Evolutionary conservation across 2,329 filamentous ascomycete genomes (phyloP), one percentile per base, ranked within the genome.

Genomic region (Spiromastix sp.): DNA sequence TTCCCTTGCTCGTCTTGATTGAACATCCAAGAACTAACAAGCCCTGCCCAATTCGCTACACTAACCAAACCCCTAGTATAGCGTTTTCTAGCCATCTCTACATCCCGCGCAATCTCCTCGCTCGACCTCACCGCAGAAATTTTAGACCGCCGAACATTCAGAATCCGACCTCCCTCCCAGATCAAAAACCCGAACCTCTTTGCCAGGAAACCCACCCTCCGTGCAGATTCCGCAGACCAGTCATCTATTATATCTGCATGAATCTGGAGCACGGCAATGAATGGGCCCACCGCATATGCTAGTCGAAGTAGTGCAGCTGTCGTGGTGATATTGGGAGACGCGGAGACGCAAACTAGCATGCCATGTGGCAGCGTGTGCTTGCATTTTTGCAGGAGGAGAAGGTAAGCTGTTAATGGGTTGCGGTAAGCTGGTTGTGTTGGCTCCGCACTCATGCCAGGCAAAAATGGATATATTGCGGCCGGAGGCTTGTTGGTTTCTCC

Each of bases 241-340:
- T 78, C 74, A 42, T 68, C 65, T 45, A 78, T 69, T 34, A 74
- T 74, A 54, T 78, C 74, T 37, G 71, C 72, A 48, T 77, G 72
- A 4, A 75, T 71, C 54, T 77, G 74, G 37, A 78, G 60, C 18
- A 77, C 54, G 44, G 71, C 74, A 38, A 78, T 77, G 41, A 70
- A 66, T 44, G 76, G 72, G 40, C 74, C 74, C 11, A 77, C 63
- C 22, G 74, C 66, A 42, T 73, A 67, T 19, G 72, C 72, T 7
- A 78, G 57, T 28, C 62, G 59, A 12, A 78, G 52, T 12, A 78
- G 63, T 44, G 71, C 63, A 34, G 66, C 63, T 8, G 72, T 71
- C 31, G 65, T 74, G 32, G 66, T 68, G 41, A 77, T 68, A 43
- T 72, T 71, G 38, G 72, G 71, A 15, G 72, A 75, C 10, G 73